Evolutionary conservation across 192 early-diverging fungal genomes (phyloP).

Genomic region (Coemansia erecta): DNA sequence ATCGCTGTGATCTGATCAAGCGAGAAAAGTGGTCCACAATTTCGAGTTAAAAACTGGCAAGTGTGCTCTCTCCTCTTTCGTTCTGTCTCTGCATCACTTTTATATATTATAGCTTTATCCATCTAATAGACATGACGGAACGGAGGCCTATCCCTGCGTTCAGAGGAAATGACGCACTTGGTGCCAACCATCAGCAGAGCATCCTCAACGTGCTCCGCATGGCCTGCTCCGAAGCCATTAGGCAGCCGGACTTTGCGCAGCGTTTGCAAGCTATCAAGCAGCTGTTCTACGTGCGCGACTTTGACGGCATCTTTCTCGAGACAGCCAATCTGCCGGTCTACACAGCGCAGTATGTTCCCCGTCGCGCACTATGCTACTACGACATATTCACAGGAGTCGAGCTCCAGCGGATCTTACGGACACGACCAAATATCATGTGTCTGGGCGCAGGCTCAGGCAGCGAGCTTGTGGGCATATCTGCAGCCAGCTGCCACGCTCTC

Average conservation of each 20-base stretch:
- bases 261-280: constrained; percentile 76
- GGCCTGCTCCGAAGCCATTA: constrained; percentile 59
- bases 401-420: constrained; percentile 54
- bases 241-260: constrained; percentile 57
- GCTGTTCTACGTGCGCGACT: constrained; percentile 80
- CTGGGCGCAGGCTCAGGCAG: constrained; percentile 85
- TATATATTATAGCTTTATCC: too few relatives aligned
- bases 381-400: constrained; percentile 58
- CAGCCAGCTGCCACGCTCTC: constrained; percentile 53
- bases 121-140: neutral
- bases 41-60: too few relatives aligned
- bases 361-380: constrained; percentile 82
- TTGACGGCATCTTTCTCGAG: constrained; percentile 76
- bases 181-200: constrained; percentile 38
- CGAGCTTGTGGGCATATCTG: constrained; percentile 77
- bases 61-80: too few relatives aligned
- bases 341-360: constrained; percentile 82
- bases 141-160: neutral
- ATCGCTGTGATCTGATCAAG: too few relatives aligned
- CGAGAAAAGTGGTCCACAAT: constrained; percentile 72
- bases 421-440: constrained; percentile 56
- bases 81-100: too few relatives aligned
- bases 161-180: constrained; percentile 4
- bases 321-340: constrained; percentile 74
- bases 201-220: constrained; percentile 66